These are phyloP conservation scores for Priceomyces melissophilus DNA, from an alignment of 805 yeast genomes.

Conservation along the genomic window DNA sequence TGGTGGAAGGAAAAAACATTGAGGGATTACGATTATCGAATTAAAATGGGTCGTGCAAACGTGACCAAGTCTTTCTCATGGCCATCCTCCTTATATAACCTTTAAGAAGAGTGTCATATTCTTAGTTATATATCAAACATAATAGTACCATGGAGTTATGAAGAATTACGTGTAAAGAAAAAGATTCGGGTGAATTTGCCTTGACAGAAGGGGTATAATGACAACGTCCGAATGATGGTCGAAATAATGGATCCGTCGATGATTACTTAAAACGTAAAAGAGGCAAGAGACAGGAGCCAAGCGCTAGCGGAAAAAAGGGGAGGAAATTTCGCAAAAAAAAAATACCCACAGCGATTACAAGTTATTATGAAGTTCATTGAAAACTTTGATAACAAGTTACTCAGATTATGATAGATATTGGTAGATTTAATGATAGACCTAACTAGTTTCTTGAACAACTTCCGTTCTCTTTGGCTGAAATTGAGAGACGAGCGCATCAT, in stretches of 20 bases:
- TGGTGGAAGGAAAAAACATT: slow-evolving; percentile 4
- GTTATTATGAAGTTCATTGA: no score
- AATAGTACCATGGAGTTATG: not conserved
- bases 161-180: not conserved
- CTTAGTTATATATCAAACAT: no score
- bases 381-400: no score
- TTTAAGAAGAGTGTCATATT: no score
- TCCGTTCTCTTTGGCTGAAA: no score
- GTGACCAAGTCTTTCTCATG: not conserved
- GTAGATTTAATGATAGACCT: no score
- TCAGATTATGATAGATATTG: no score
- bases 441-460: no score
- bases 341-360: no score
- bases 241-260: slow-evolving; percentile 3
- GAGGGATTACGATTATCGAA: slow-evolving; percentile 4
- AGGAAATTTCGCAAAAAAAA: no score
- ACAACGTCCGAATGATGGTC: slow-evolving; percentile 2
- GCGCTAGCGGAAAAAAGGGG: not conserved
- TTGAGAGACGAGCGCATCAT: no score
- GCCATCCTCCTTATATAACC: no score
- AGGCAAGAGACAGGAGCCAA: slow-evolving; percentile 2
- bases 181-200: not conserved
- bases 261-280: slow-evolving; percentile 5
- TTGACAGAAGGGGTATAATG: slow-evolving; percentile 3
- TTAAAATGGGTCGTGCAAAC: slow-evolving; percentile 3